Evolutionary conservation across 495 filamentous ascomycete species (phyloP), one percentile per base, ranked within the genome.

Genomic region (Evansstolkia leycettana): DNA sequence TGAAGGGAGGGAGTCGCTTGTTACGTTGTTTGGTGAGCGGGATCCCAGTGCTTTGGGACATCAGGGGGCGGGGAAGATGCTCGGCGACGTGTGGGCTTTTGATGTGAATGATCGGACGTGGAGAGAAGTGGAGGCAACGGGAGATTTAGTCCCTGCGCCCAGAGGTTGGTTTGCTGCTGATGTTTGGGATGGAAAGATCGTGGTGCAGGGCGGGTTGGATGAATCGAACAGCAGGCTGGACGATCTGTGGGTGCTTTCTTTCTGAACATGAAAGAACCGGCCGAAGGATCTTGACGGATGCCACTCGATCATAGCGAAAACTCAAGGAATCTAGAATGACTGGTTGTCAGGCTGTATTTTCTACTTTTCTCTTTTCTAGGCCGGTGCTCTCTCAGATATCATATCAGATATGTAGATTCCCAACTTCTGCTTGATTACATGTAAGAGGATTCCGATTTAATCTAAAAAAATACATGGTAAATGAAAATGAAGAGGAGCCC

Each of bases 71-170:
- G 82, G 81, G 1, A 75, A 67, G 43, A 83, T 84, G 64, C 62
- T 73, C 44, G 54, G 60, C 12, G 83, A 88, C 55, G 69, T 84
- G 1, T 90, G 84, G 84, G 67, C 64, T 0, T 90, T 80, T 51
- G 71, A 82, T 45, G 58, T 84, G 23, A 60, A 62, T 10, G 54
- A 58, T 5, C 56, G 70, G 27, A 61, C 60, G 32, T 73, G 75
- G 62, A 54, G 53, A 9, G 55, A 70, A 12, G 55, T 80, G 11
- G 62, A 64, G 2, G 55, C 62, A 7, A 58, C 60, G 38, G 71
- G 61, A 0, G 64, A 61, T 11, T 69, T 73, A 17, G 27, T 27
- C 13, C 57, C 60, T 34, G 40, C 42, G 12, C 41, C 51, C 19
- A 41, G 64, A 17, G 65, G 66, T 8, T 70, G 64, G 64, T 68